These are phyloP conservation scores for Talaromyces sp. DNA, from an alignment of 2,329 filamentous ascomycete genomes.

Conservation along the genomic window DNA sequence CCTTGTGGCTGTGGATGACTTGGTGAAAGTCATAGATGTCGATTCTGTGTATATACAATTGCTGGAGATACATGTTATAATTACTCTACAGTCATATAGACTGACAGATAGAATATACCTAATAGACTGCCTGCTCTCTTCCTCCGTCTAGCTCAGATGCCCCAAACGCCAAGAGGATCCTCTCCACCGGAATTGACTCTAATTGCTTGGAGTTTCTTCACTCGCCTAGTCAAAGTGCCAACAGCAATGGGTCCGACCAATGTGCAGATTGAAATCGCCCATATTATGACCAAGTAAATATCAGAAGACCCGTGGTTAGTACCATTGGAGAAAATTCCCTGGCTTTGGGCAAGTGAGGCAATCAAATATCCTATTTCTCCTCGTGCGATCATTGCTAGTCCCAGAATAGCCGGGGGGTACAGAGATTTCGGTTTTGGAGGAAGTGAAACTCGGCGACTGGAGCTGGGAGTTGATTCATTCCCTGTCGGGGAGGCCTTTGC, in stretches of 20 bases:
- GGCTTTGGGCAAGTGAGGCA: slow-evolving; percentile 62
- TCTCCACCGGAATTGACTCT: slow-evolving; percentile 21
- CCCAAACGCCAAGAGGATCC: slow-evolving; percentile 47
- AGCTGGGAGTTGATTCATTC: slow-evolving; percentile 7
- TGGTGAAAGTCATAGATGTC: background rate
- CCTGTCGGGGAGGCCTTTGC: background rate
- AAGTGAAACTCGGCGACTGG: slow-evolving; percentile 7
- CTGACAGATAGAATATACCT: background rate
- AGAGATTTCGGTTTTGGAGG: slow-evolving; percentile 58
- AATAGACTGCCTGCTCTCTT: background rate
- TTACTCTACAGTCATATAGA: background rate
- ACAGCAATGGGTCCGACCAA: slow-evolving; percentile 53
- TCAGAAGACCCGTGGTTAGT: slow-evolving; percentile 34
- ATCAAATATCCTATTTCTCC: slow-evolving; percentile 80
- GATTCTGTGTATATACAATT: background rate
- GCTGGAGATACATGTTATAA: background rate
- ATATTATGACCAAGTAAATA: slow-evolving; percentile 54
- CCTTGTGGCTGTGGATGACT: background rate
- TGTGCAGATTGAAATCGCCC: slow-evolving; percentile 58
- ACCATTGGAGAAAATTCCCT: slow-evolving; percentile 44
- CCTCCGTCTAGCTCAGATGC: slow-evolving; percentile 26
- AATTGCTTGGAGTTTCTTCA: slow-evolving; percentile 40
- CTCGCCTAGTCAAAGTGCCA: slow-evolving; percentile 48
- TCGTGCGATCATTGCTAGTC: slow-evolving; percentile 70
- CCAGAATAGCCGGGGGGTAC: slow-evolving; percentile 66